A percentile compares a stretch with the other conserved stretches of the same genome.
Conservation (phyloP, 495 filamentous ascomycete genomes). For the Aspergillus affinis region DNA sequence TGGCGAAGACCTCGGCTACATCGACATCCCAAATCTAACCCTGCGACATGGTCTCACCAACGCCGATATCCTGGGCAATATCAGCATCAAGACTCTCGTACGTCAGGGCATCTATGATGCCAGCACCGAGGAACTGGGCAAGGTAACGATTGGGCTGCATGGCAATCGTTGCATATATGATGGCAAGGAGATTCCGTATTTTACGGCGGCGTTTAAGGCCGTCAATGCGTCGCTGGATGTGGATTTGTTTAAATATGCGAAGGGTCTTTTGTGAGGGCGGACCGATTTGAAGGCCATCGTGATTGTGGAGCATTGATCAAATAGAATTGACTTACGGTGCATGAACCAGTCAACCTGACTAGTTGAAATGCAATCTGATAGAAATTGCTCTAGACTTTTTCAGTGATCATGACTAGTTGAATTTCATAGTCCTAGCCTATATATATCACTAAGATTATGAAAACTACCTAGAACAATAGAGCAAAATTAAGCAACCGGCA, state of each 20-base stretch:
- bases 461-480: not conserved
- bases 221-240: slow-evolving; percentile 20
- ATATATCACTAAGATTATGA: not conserved
- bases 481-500: not conserved
- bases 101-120: slow-evolving; percentile 18
- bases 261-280: slow-evolving; percentile 15
- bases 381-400: not conserved
- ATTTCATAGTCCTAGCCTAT: not conserved
- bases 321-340: no score
- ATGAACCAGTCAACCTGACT: no score
- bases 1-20: slow-evolving; percentile 23
- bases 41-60: slow-evolving; percentile 16
- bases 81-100: slow-evolving; percentile 24
- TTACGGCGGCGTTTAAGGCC: slow-evolving; percentile 29
- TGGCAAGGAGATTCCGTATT: slow-evolving; percentile 32
- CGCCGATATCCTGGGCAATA: slow-evolving; percentile 20
- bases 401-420: not conserved
- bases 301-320: no score
- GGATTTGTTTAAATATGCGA: slow-evolving; percentile 29
- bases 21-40: slow-evolving; percentile 29
- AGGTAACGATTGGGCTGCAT: slow-evolving; percentile 26
- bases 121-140: slow-evolving; percentile 15
- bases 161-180: slow-evolving; percentile 30
- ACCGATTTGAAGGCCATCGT: no score
- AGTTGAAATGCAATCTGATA: not conserved